These are phyloP conservation scores for Lepraria neglecta DNA, from an alignment of 495 filamentous ascomycete genomes.

Conservation along the genomic window DNA sequence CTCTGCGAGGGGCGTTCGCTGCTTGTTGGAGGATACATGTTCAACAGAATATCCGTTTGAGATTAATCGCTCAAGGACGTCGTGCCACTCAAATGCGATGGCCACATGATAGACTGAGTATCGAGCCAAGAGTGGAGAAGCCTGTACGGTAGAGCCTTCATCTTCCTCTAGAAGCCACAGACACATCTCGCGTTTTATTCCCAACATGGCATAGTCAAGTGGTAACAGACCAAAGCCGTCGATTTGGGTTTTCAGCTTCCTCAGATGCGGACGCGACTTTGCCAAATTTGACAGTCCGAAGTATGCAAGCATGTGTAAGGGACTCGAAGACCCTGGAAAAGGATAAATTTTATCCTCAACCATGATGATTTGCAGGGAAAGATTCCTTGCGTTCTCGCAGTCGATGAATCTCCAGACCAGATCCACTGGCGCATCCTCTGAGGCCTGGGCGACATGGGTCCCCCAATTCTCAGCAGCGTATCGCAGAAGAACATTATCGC, in stretches of 20 bases:
- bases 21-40: not conserved
- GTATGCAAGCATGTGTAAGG: slow-evolving; percentile 4
- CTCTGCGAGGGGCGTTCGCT: not conserved
- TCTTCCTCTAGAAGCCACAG: slow-evolving; percentile 2
- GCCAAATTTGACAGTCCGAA: slow-evolving; percentile 2
- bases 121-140: not conserved
- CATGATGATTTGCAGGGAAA: not conserved
- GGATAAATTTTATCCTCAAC: not conserved
- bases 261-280: not conserved
- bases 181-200: not conserved
- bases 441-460: not conserved
- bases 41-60: not conserved
- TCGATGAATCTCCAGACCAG: slow-evolving; percentile 7
- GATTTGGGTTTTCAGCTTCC: not conserved
- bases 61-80: not conserved
- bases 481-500: not conserved
- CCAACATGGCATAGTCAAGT: slow-evolving; percentile 6
- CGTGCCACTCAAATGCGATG: not conserved
- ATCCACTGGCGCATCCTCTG: not conserved
- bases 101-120: slow-evolving; percentile 1
- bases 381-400: slow-evolving; percentile 1
- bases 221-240: slow-evolving; percentile 3
- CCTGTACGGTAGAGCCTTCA: not conserved
- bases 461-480: slow-evolving; percentile 7
- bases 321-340: not conserved